Evolutionary conservation across 2,329 filamentous ascomycete species (phyloP), one percentile per base, ranked within the genome.

Genomic region (Gnomoniopsis smithogilvyi): DNA sequence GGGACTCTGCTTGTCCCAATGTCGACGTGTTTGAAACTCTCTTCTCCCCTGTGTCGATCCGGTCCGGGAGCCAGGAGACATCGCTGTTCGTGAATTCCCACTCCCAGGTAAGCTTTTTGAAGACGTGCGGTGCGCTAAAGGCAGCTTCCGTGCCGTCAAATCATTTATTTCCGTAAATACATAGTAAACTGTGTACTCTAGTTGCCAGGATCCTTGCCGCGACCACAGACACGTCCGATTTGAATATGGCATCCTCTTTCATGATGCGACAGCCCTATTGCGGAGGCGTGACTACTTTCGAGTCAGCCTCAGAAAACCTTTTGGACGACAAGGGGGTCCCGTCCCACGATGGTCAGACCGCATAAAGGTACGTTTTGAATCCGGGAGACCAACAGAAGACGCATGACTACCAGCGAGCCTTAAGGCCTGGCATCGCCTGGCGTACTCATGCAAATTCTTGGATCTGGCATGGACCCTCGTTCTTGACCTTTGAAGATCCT

Each of bases 401-500:
- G 58, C 58, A 60, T 60, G 48, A 56, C 21, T 17, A n/a, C 19
- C n/a, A 34, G 41, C 21, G 21, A 1, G 10, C 17, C 30, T 51
- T 52, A 48, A 56, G 30, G 48, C 33, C 51, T 15, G 41, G 26
- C 2, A 41, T 43, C 51, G 26, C 26, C 26, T 30, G 26, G 26
- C 26, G 26, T 8, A 30, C 48, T 59, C 52, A 52, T 56, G 48
- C 48, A 26, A 47, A 45, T 48, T 56, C 48, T 46, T 38, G 38
- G 41, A 46, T 7, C 38, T 26, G 19, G n/a, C 45, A 47, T 24
- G 19, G 45, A 12, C 12, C 45, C 21, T 21, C n/a, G 45, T 24
- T 24, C 21, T 47, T 21, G 21, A 47, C 11, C 19, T 34, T 14
- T 50, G 24, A 41, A 41, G 30, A 26, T 30, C 33, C 21, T 30